Evolutionary conservation across 2,329 filamentous ascomycete species (phyloP), one percentile per base, ranked within the genome.

Genomic region (Microsporum audouinii): DNA sequence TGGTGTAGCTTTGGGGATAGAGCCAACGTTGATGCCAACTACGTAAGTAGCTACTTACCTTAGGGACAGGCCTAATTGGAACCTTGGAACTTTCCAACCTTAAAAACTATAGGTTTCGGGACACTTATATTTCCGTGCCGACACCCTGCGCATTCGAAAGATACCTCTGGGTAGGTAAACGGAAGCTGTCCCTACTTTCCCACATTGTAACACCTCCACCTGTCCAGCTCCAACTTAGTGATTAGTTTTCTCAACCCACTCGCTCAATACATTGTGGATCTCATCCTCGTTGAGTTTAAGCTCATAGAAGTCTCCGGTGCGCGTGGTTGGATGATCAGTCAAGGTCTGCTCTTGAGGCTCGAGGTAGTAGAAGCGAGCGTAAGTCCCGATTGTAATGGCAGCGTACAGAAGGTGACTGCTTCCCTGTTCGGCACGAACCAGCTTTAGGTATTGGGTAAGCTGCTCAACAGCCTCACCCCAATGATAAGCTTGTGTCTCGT

Each of bases 341-440:
- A 60, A 56, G 12, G 12, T 38, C 14, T 23, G 23, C 5, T 56
- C 47, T 10, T 55, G 7, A 2, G 45, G 33, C 8, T n/a, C 8
- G 14, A 60, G 58, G 47, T 56, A 60, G 47, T 60, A 60, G 38
- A 60, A 60, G 38, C 58, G 58, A 17, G 55, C 58, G 17, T 60
- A 60, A 38, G 43, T 60, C 39, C 45, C 58, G 23, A 60, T 60
- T 36, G 58, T 55, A 23, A 60, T 43, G 5, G 45, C 58, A 12
- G 23, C 58, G 14, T 55, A 60, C n/a, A 60, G 58, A 7, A 14
- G 27, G 14, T 39, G 8, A n/a, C 39, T 34, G 3, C 53, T 14
- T 7, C 6, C 29, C 27, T 60, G 43, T 39, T 60, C 58, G 14
- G 47, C 23, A 8, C 58, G 58, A 38, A 60, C 58, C 2, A 60